These are phyloP conservation scores for Globisporangium nodosum DNA, from an alignment of 352 stramenopile species.

Conservation along the genomic window DNA sequence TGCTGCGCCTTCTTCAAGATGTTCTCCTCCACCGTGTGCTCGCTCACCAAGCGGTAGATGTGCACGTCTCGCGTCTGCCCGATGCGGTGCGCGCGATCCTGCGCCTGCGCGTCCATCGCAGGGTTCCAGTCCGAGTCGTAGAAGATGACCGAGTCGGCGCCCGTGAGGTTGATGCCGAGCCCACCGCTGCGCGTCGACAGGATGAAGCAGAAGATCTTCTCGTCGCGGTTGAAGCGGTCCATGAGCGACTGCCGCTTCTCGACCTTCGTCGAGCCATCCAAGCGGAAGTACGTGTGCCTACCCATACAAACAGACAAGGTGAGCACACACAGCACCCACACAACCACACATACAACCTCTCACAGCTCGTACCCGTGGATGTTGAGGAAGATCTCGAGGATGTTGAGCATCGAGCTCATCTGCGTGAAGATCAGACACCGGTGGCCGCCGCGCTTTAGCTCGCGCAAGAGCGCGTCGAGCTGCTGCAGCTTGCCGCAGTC, in stretches of 20 bases:
- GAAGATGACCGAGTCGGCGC: slow-evolving; percentile 93
- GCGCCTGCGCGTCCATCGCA: slow-evolving; percentile 92
- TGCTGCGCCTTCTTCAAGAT: slow-evolving; percentile 98
- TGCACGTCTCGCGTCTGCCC: slow-evolving; percentile 98
- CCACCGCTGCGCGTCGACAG: slow-evolving; percentile 96
- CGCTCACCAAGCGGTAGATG: slow-evolving; percentile 97
- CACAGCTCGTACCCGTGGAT: slow-evolving; percentile 79
- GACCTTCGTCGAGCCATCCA: slow-evolving; percentile 96
- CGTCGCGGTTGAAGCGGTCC: slow-evolving; percentile 98
- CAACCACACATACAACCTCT: not conserved
- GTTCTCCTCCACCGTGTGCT: slow-evolving; percentile 99
- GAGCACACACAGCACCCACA: not conserved
- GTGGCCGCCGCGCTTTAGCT: slow-evolving; percentile 94
- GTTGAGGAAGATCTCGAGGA: slow-evolving; percentile 98
- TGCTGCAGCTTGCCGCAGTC: slow-evolving; percentile 94
- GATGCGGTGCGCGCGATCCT: slow-evolving; percentile 97
- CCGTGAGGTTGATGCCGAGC: slow-evolving; percentile 98
- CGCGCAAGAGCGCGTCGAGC: slow-evolving; percentile 88
- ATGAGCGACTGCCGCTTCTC: slow-evolving; percentile 96
- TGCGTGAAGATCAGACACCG: slow-evolving; percentile 96
- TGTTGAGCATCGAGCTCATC: slow-evolving; percentile 99
- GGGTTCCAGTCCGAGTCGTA: slow-evolving; percentile 95
- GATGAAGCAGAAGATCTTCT: slow-evolving; percentile 98
- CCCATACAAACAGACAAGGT: not conserved
- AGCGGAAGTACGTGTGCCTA: slow-evolving; percentile 94